Percentiles rank a stretch among this genome's conserved stretches.
Evolutionary conservation across 1,284 basidiomycete species (phyloP).

Genomic region (Coniferiporia weirii): DNA sequence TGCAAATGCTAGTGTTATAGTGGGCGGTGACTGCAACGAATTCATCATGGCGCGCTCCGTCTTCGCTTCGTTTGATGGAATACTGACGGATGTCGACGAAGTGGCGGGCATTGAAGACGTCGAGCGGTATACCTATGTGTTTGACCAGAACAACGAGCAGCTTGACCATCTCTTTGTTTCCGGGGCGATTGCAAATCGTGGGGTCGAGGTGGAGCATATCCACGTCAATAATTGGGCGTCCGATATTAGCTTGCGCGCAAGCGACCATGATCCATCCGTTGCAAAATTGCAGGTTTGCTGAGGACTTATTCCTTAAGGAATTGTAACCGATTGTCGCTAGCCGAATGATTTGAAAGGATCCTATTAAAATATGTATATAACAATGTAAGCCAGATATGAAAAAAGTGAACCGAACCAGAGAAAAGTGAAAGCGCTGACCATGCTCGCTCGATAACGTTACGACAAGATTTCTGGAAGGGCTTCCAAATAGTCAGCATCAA

Average conservation of each 20-base stretch:
- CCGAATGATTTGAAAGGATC: neutral
- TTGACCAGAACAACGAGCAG: constrained; percentile 53
- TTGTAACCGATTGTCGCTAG: neutral
- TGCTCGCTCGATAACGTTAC: neutral
- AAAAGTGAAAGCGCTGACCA: too few relatives aligned
- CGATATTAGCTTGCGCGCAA: constrained; percentile 36
- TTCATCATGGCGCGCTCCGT: constrained; percentile 49
- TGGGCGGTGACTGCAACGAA: constrained; percentile 64
- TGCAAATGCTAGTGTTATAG: constrained; percentile 44
- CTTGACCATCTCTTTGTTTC: constrained; percentile 57
- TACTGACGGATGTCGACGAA: constrained; percentile 48
- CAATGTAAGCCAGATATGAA: neutral
- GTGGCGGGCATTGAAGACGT: constrained; percentile 39
- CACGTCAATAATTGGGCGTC: constrained; percentile 57
- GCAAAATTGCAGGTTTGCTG: constrained; percentile 42
- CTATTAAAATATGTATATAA: neutral
- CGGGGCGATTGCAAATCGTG: constrained; percentile 37
- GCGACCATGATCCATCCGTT: constrained; percentile 59
- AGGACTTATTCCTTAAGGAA: neutral
- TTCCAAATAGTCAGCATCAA: constrained; percentile 33
- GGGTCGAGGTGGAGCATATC: constrained; percentile 47
- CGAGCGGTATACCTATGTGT: constrained; percentile 59
- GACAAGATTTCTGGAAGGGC: neutral
- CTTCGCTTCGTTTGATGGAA: constrained; percentile 39
- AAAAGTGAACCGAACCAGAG: neutral